Percentiles rank a stretch among this genome's conserved stretches.
Conservation (phyloP, 2,329 filamentous ascomycete species). For the Fusarium musae region DNA sequence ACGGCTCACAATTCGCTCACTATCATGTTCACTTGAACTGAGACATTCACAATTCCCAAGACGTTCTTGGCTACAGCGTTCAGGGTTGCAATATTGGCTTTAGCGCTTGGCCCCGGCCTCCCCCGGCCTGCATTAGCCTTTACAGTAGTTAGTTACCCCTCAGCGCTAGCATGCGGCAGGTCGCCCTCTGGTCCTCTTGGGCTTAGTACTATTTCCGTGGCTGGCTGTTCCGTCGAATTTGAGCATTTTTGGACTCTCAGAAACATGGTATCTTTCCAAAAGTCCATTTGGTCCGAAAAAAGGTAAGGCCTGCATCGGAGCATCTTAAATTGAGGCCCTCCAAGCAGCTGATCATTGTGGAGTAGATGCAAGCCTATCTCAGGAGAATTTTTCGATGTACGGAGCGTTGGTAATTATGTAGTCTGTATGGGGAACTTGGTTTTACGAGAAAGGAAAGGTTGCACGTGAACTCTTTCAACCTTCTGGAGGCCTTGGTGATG, state of each 20-base stretch:
- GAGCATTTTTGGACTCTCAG: background rate
- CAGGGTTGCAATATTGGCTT: background rate
- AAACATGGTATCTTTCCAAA: background rate
- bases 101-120: background rate
- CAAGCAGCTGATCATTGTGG: background rate
- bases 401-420: too few species aligned
- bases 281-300: background rate
- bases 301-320: background rate
- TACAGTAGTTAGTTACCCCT: background rate
- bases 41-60: too few species aligned
- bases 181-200: background rate
- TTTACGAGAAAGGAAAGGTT: background rate
- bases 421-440: rapidly evolving
- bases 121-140: background rate
- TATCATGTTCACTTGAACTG: background rate
- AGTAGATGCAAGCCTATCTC: too few species aligned
- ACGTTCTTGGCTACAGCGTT: background rate
- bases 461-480: background rate
- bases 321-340: background rate
- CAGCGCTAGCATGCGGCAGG: background rate
- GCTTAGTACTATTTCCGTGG: background rate
- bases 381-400: background rate
- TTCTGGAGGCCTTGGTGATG: rapidly evolving
- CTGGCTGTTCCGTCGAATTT: background rate
- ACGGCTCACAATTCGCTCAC: background rate